Evolutionary conservation across 345 rosid genomes (phyloP).

Genomic region (Hibiscus trionum): DNA sequence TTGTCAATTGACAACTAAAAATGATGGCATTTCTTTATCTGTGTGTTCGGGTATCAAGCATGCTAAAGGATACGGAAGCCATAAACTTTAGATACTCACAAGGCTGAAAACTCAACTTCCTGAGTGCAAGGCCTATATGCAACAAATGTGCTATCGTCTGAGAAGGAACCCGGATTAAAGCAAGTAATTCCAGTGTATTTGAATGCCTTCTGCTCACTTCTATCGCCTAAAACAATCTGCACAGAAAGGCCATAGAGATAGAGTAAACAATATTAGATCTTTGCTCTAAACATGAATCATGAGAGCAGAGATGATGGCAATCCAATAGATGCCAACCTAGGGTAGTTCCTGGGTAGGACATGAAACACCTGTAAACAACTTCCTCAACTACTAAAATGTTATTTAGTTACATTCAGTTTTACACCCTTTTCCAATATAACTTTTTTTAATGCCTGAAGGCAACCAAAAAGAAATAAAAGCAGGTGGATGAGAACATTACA

Average conservation of each 20-base stretch:
- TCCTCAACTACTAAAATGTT: not conserved
- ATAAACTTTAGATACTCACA: slow-evolving; percentile 28
- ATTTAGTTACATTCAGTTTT: not conserved
- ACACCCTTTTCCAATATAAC: not conserved
- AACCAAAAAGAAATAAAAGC: not conserved
- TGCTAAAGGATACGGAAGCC: not conserved
- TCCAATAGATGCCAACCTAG: not conserved
- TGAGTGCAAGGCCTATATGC: slow-evolving; percentile 74
- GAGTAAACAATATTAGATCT: slow-evolving; percentile 6
- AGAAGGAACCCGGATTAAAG: slow-evolving; percentile 87
- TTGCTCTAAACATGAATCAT: not conserved
- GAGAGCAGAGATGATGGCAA: not conserved
- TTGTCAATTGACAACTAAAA: not conserved
- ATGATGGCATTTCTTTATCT: not conserved
- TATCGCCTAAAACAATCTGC: slow-evolving; percentile 70
- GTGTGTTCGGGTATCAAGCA: not conserved
- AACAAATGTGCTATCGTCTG: slow-evolving; percentile 62
- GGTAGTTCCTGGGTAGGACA: not conserved
- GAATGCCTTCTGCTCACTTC: slow-evolving; percentile 75
- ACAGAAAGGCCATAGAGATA: not conserved
- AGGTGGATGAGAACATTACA: slow-evolving; percentile 31
- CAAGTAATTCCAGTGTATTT: slow-evolving; percentile 72
- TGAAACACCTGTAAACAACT: not conserved
- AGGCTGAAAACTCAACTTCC: slow-evolving; percentile 74
- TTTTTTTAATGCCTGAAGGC: not conserved